Base-by-base conservation (phyloP, 2,329 filamentous ascomycete species). In the Aspergillus glaucus region DNA sequence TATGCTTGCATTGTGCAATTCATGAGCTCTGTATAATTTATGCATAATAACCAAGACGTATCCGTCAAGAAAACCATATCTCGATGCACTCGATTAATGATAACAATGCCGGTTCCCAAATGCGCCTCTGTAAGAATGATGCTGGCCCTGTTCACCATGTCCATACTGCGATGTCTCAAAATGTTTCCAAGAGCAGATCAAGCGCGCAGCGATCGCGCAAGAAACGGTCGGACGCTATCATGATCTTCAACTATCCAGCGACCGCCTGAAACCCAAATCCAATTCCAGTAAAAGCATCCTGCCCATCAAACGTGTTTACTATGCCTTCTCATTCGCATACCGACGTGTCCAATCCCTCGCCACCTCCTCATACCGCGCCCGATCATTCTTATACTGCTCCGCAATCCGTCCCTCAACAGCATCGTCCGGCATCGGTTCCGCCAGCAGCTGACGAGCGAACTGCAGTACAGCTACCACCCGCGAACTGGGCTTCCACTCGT, bases 401-500 rank as follows among this genome's bases (percentile, higher is more conserved):
- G 89, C 91, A 65, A 95, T 94, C 55, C 84, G 78, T 3, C 83
- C 76, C 78, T 96, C 91, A 56, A 96, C 86, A 24, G 91, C 87
- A 70, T 95, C 91, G 61, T 95, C 90, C 6, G 88, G 84, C 75
- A 90, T 87, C 2, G 91, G 91, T 72, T 91, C 87, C 52, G 81
- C 73, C 46, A 96, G 77, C 53, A 95, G 78, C 55, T 81, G 79
- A 54, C 85, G 77, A 19, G 92, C 80, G 59, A 91, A 86, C 66
- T 87, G 82, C 53, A 96, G 79, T 24, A 95, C 88, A 46, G 82
- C 80, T 42, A 73, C 71, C 56, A 95, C 79, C 73, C 85, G 86
- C 62, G 85, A 87, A 52, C 85, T 85, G 15, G 91, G 91, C 78
- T 95, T 96, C 91, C 91, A 96, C 71, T 88, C 85, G 62, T 95